Conservation (phyloP, 768 basidiomycete species). For the Lactarius akahatsu region DNA sequence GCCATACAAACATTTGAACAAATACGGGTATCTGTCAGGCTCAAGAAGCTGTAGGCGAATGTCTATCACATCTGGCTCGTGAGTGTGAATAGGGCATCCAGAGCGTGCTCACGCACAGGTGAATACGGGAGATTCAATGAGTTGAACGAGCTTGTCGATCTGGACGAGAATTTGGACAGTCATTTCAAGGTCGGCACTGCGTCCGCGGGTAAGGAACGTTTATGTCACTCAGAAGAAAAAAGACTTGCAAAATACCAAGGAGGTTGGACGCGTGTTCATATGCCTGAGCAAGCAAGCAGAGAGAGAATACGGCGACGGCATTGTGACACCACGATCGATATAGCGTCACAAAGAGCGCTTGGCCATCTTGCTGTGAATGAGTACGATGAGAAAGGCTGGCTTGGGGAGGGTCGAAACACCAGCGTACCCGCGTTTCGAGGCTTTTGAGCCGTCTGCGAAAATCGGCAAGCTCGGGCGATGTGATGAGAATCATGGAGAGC, state of each 20-base stretch:
- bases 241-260: slow-evolving; percentile 85
- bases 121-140: slow-evolving; percentile 98
- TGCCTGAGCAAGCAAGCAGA: slow-evolving; percentile 95
- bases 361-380: slow-evolving; percentile 80
- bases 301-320: slow-evolving; percentile 92
- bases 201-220: background rate
- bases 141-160: slow-evolving; percentile 95
- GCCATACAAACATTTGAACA: slow-evolving; percentile 98
- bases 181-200: slow-evolving; percentile 92
- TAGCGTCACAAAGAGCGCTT: slow-evolving; percentile 88
- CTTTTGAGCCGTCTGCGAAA: slow-evolving; percentile 92
- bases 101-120: slow-evolving; percentile 62
- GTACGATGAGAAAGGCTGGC: background rate
- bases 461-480: slow-evolving; percentile 92
- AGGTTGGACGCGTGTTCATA: slow-evolving; percentile 99
- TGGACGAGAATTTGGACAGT: slow-evolving; percentile 94
- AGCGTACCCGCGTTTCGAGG: slow-evolving; percentile 81
- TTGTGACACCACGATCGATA: slow-evolving; percentile 99
- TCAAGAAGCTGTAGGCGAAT: slow-evolving; percentile 92
- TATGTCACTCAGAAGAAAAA: slow-evolving; percentile 15
- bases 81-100: background rate
- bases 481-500: slow-evolving; percentile 93
- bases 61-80: slow-evolving; percentile 43
- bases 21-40: slow-evolving; percentile 92
- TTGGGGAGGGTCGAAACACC: background rate